A percentile compares a stretch with the other conserved stretches of the same genome.
Conservation (phyloP, 192 early-diverging fungal genomes). For the Coemansia furcata region DNA sequence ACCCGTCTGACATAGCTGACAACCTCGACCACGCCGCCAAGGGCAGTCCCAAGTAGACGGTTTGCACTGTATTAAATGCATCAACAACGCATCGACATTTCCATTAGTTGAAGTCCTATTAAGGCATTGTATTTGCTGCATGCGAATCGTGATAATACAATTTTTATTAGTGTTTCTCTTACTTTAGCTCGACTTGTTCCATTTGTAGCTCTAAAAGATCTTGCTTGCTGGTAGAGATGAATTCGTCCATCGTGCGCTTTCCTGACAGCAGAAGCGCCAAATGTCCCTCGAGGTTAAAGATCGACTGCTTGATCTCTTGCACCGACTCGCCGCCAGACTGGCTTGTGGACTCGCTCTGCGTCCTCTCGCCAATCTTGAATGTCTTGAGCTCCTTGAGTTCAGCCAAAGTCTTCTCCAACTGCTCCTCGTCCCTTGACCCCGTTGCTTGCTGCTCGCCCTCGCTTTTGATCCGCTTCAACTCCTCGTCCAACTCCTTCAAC, state of each 20-base stretch:
- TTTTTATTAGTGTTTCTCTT: too few species aligned
- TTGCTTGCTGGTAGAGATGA: conserved; percentile 29
- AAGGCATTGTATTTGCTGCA: too few species aligned
- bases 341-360: conserved; percentile 1
- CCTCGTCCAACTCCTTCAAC: conserved; percentile 43
- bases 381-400: conserved; percentile 36
- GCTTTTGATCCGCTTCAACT: conserved; percentile 18
- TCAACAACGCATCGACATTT: background rate
- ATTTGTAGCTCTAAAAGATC: conserved; percentile 47
- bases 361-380: conserved; percentile 32
- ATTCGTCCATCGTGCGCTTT: conserved; percentile 46
- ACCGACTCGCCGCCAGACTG: conserved; percentile 12
- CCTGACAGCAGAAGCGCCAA: conserved; percentile 39
- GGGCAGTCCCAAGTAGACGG: background rate
- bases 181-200: conserved; percentile 38
- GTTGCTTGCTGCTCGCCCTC: conserved; percentile 8
- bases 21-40: background rate
- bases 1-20: background rate
- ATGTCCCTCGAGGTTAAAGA: conserved; percentile 45
- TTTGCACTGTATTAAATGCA: background rate
- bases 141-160: too few species aligned
- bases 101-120: too few species aligned
- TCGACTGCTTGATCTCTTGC: conserved; percentile 47
- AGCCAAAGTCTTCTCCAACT: conserved; percentile 10
- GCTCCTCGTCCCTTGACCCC: background rate